These are phyloP conservation scores for Globisporangium barbulae DNA, from an alignment of 352 stramenopile species.

Conservation along the genomic window DNA sequence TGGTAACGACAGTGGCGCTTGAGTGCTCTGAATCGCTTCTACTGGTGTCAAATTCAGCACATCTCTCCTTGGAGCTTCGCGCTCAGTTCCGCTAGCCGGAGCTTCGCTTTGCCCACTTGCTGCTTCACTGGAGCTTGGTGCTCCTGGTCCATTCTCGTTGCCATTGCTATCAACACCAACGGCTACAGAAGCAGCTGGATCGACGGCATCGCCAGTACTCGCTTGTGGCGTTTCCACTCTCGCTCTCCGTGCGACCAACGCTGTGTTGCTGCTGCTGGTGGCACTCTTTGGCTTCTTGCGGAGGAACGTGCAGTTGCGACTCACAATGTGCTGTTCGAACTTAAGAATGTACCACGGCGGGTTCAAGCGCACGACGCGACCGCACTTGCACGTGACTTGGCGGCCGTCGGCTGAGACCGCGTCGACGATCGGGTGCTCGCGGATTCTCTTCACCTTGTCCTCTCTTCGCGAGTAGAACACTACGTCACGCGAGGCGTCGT, in stretches of 20 bases:
- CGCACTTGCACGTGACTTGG: conserved; percentile 63
- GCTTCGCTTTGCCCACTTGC: neutral
- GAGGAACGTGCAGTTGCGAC: conserved; percentile 73
- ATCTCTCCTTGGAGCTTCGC: neutral
- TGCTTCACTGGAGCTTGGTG: neutral
- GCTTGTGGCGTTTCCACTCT: neutral
- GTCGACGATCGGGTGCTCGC: conserved; percentile 51
- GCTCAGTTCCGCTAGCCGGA: neutral
- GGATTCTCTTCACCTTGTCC: conserved; percentile 60
- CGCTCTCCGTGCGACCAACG: neutral
- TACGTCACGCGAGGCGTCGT: conserved; percentile 24
- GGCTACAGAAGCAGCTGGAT: neutral
- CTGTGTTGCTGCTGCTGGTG: neutral
- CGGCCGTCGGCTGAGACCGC: conserved; percentile 48
- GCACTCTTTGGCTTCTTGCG: conserved; percentile 23
- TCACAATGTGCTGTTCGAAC: conserved; percentile 83
- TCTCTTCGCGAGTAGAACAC: conserved; percentile 53
- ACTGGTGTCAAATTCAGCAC: neutral
- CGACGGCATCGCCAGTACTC: neutral
- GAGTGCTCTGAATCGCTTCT: neutral
- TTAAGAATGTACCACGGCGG: conserved; percentile 86
- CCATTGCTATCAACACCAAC: neutral
- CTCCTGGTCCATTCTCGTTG: neutral
- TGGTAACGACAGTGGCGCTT: neutral
- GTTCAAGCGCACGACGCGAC: conserved; percentile 65